These are phyloP conservation scores for Styphnolobium japonicum DNA, from an alignment of 306 rosid species.

Conservation along the genomic window DNA sequence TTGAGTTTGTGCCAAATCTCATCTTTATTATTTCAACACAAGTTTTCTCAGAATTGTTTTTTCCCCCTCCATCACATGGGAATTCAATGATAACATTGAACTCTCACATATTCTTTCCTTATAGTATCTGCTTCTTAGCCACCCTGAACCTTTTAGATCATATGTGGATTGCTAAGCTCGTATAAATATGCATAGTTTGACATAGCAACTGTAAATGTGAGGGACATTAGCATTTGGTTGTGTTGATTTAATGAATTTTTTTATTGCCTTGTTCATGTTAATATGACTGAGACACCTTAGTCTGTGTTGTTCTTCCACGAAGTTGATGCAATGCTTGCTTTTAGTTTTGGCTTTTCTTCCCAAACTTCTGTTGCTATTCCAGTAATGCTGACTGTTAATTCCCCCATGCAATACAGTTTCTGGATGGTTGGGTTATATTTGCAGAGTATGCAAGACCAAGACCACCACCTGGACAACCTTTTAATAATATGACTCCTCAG, in stretches of 20 bases:
- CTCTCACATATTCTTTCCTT: background rate
- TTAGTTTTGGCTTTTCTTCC: background rate
- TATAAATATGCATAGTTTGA: constrained; percentile 10
- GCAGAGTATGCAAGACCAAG: constrained; percentile 96
- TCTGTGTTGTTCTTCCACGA: background rate
- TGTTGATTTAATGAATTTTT: constrained; percentile 6
- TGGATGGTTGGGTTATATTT: constrained; percentile 98
- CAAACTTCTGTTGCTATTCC: background rate
- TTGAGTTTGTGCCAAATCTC: background rate
- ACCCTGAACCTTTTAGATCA: background rate
- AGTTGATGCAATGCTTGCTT: background rate
- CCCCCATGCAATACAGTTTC: constrained; percentile 50
- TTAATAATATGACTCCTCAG: constrained; percentile 30
- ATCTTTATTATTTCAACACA: background rate
- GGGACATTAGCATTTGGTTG: background rate
- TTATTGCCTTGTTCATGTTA: background rate
- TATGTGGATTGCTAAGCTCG: background rate
- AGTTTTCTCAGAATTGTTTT: background rate
- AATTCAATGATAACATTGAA: background rate
- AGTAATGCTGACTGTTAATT: constrained; percentile 10
- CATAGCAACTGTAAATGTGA: background rate
- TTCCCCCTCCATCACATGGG: background rate
- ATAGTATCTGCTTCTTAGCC: background rate
- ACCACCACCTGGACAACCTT: constrained; percentile 44
- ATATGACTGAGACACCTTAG: background rate